phyloP scores from a whole-genome alignment of 306 rosid species.

The Sicyos baderoa region DNA sequence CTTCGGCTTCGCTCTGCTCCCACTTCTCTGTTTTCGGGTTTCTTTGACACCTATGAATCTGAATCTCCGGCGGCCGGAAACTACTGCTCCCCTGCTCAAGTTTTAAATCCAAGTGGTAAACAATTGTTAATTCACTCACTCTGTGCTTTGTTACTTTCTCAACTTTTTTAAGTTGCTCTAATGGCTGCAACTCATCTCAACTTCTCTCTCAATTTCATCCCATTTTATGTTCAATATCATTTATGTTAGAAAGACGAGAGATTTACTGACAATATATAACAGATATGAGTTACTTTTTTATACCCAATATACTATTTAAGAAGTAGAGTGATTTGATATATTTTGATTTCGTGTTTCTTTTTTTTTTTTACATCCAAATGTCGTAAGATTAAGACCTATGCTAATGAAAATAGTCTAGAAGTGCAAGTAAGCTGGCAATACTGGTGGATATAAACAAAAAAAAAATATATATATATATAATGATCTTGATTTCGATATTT shows the following conservation, averaged over 20 bases:
- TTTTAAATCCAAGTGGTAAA: constrained; percentile 52
- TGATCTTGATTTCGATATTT: no score
- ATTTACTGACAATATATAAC: no score
- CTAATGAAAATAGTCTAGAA: no score
- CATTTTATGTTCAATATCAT: neutral
- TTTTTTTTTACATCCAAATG: no score
- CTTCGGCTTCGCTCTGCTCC: constrained; percentile 72
- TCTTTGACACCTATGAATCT: constrained; percentile 34
- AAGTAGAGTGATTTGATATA: no score
- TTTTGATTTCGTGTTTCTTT: no score
- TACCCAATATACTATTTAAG: neutral
- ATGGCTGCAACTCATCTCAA: neutral
- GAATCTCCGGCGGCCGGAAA: constrained; percentile 26
- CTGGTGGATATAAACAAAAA: no score
- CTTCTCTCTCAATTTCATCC: neutral
- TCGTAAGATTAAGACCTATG: no score
- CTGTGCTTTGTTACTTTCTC: neutral
- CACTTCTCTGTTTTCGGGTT: constrained; percentile 34
- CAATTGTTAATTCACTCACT: neutral
- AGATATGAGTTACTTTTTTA: neutral
- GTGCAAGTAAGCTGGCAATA: no score
- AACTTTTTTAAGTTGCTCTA: neutral
- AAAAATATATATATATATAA: no score
- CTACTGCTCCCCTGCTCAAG: constrained; percentile 37
- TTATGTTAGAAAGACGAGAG: no score